A percentile compares a stretch with the other conserved stretches of the same genome.
phyloP scores from a whole-genome alignment of 2,329 filamentous ascomycete genomes.

The Cladobotryum mycophilum region DNA sequence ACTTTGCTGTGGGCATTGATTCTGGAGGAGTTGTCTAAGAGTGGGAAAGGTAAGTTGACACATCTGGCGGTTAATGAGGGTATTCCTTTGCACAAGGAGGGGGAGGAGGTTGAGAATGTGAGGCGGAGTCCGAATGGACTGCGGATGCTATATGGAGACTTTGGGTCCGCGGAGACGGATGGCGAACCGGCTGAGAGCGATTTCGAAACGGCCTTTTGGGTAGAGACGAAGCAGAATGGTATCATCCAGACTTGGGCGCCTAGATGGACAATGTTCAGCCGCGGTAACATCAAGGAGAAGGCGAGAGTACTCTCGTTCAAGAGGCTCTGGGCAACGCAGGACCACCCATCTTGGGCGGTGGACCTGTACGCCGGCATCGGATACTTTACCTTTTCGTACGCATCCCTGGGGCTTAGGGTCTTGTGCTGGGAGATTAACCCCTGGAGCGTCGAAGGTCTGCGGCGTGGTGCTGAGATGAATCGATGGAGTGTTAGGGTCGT shows the following conservation, averaged over 20 bases:
- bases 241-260: conserved; percentile 85
- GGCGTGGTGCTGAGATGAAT: conserved; percentile 66
- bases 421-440: conserved; percentile 88
- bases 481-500: conserved; percentile 58
- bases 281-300: conserved; percentile 88
- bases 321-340: conserved; percentile 3
- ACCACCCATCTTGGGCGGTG: conserved; percentile 47
- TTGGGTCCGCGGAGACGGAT: conserved; percentile 47
- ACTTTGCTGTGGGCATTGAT: conserved; percentile 42
- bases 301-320: conserved; percentile 59
- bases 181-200: conserved; percentile 38
- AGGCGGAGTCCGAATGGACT: conserved; percentile 68
- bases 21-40: conserved; percentile 39
- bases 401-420: conserved; percentile 63
- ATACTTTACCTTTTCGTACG: conserved; percentile 86
- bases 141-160: conserved; percentile 65
- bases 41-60: conserved; percentile 39
- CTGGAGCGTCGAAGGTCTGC: conserved; percentile 77
- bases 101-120: conserved; percentile 50
- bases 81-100: conserved; percentile 43
- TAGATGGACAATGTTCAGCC: conserved; percentile 86
- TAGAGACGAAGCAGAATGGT: conserved; percentile 67
- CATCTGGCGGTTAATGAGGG: conserved; percentile 57
- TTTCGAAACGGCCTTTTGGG: conserved; percentile 70
- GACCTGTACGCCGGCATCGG: conserved; percentile 92